Percentiles rank a stretch among this genome's conserved stretches.
These are phyloP conservation scores for Trametes coccinea DNA, from an alignment of 768 basidiomycete genomes.

Conservation along the genomic window DNA sequence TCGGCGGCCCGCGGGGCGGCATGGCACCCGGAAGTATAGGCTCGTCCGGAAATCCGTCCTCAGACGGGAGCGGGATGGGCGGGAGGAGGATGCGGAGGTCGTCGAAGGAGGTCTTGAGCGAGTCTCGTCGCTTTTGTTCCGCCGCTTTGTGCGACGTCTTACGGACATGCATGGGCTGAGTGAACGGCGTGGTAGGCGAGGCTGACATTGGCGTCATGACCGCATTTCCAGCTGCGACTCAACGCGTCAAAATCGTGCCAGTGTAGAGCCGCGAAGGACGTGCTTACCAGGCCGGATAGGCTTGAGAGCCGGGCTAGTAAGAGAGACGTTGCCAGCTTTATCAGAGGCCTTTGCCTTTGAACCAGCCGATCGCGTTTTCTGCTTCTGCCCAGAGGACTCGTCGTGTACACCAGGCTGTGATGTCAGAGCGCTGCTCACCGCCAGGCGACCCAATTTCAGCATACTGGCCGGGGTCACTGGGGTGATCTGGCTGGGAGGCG, in stretches of 20 bases:
- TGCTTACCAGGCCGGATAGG: constrained; percentile 69
- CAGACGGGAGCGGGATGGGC: constrained; percentile 80
- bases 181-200: constrained; percentile 19
- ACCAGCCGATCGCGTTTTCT: constrained; percentile 29
- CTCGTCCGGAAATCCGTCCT: constrained; percentile 68
- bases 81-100: constrained; percentile 83
- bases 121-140: constrained; percentile 96
- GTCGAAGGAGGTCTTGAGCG: constrained; percentile 91
- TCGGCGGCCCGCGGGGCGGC: constrained; percentile 86
- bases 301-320: constrained; percentile 60
- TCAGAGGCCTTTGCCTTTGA: constrained; percentile 32
- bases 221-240: constrained; percentile 36
- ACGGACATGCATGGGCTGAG: constrained; percentile 45
- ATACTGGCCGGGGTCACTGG: constrained; percentile 92
- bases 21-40: constrained; percentile 84
- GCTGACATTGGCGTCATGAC: constrained; percentile 29
- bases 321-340: constrained; percentile 28
- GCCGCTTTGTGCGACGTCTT: constrained; percentile 94
- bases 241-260: not conserved
- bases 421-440: constrained; percentile 44
- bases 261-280: constrained; percentile 5
- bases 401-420: constrained; percentile 36
- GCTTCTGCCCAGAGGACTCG: constrained; percentile 15
- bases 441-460: constrained; percentile 80
- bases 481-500: constrained; percentile 42